Evolutionary conservation across 2,329 filamentous ascomycete species (phyloP), one percentile per base, ranked within the genome.

Genomic region (Arthroderma sp.): DNA sequence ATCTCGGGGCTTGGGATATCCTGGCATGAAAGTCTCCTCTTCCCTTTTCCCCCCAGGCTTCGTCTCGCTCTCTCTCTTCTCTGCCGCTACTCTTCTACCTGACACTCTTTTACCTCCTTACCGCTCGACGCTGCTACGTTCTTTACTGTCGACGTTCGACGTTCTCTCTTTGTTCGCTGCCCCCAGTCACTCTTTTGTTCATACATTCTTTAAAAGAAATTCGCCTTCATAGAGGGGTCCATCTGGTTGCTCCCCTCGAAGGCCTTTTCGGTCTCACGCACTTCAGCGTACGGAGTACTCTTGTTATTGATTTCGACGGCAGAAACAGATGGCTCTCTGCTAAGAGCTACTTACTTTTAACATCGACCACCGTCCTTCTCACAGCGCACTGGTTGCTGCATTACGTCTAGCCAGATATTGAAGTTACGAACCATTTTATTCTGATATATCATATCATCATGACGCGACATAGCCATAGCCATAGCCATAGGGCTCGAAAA

Each of bases 311-410:
- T 51, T 19, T 33, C 28, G n/a, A 51, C 35, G 35, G n/a, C 47
- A 51, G 28, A 8, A 25, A 49, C 43, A 49, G 43, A 49, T 51
- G 47, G 47, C 47, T 33, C 15, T 51, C 23, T 51, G 47, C 13
- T 51, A 49, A 15, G 11, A 9, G 13, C 19, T 28, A 33, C 7
- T 25, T 19, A 21, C n/a, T n/a, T n/a, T n/a, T n/a, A n/a, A n/a
- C 39, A 54, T 25, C 43, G 43, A 23, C 13, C 23, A 35, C 23
- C n/a, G 19, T 23, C 9, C 9, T 23, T 39, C 39, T 6, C 17
- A 54, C 47, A 59, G 59, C 59, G 56, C 61, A 55, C 61, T 54
- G 59, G 57, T 51, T 61, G 58, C 56, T 54, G 56, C 56, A 55
- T 55, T n/a, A 43, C 23, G 21, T 47, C 41, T 25, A 15, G 19